Conservation (phyloP, 371 early-diverging fungal genomes). For the Syncephalastrum sp. region DNA sequence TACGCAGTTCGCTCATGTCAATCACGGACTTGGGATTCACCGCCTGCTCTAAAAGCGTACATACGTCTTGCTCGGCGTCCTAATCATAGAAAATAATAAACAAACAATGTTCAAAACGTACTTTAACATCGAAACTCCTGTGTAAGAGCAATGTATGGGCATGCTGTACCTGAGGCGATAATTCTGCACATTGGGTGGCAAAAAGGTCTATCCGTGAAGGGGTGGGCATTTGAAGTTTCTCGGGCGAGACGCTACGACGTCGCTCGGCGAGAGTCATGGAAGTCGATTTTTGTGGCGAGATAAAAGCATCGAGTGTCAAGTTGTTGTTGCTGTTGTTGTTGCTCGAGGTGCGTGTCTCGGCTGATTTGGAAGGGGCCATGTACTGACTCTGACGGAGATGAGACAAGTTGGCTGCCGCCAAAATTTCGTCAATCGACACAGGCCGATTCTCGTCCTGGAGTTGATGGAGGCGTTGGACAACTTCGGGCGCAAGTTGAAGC, state of each 20-base stretch:
- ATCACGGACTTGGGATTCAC: no score
- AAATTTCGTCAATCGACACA: constrained; percentile 33
- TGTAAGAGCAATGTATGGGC: no score
- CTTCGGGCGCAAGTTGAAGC: constrained; percentile 30
- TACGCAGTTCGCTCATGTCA: no score
- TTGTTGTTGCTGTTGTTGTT: constrained; percentile 15
- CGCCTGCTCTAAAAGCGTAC: no score
- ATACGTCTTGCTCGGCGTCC: no score
- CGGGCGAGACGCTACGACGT: constrained; percentile 13
- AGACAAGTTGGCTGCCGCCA: constrained; percentile 29
- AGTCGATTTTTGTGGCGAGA: constrained; percentile 17
- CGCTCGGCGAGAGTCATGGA: constrained; percentile 19
- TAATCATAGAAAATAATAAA: no score
- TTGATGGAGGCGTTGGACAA: constrained; percentile 23
- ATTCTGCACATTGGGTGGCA: no score
- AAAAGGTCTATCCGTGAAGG: neutral
- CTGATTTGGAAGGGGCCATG: constrained; percentile 16
- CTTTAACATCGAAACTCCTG: no score
- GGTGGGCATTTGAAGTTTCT: constrained; percentile 14
- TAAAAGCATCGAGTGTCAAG: constrained; percentile 6
- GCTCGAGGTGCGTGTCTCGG: constrained; percentile 13
- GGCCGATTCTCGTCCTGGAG: constrained; percentile 29
- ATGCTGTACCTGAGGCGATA: no score
- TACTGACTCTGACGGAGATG: constrained; percentile 21
- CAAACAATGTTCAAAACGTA: no score